Percentiles rank a stretch among this genome's conserved stretches.
Conservation (phyloP, 2,329 filamentous ascomycete genomes). For the Fonsecaea pugnacius region DNA sequence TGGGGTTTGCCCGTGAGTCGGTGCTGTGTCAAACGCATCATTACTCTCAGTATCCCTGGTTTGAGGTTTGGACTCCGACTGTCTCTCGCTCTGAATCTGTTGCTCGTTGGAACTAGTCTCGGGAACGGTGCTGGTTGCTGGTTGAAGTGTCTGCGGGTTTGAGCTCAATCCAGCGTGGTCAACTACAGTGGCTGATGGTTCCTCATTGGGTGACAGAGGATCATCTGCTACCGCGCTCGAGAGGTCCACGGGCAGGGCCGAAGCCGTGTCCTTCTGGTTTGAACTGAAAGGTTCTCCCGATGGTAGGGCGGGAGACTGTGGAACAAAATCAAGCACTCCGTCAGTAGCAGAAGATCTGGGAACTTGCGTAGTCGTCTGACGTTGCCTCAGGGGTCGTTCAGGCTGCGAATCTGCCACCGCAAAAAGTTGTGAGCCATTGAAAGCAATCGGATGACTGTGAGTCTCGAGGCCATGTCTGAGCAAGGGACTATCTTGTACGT, state of each 20-base stretch:
- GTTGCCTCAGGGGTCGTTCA: slow-evolving; percentile 21
- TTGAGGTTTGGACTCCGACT: not conserved
- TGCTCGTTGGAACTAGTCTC: slow-evolving; percentile 33
- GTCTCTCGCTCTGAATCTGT: slow-evolving; percentile 7
- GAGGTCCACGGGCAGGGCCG: not conserved
- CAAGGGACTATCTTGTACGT: slow-evolving; percentile 30
- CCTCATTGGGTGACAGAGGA: not conserved
- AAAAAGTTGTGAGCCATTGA: slow-evolving; percentile 25
- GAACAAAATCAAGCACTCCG: slow-evolving; percentile 32
- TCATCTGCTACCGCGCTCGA: not conserved
- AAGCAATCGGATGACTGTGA: not conserved
- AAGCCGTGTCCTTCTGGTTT: not conserved
- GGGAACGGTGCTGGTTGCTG: slow-evolving; percentile 26
- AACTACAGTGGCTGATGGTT: not conserved
- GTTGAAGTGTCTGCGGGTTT: slow-evolving; percentile 10
- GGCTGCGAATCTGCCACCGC: slow-evolving; percentile 35
- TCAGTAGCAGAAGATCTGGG: slow-evolving; percentile 19
- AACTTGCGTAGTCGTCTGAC: slow-evolving; percentile 1
- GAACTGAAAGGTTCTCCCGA: not conserved
- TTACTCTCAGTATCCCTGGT: slow-evolving; percentile 14
- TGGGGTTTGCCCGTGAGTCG: slow-evolving; percentile 20
- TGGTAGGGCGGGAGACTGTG: slow-evolving; percentile 30
- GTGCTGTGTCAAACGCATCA: slow-evolving; percentile 33
- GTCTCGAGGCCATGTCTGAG: slow-evolving; percentile 17
- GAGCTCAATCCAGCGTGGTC: not conserved